Percentiles rank a stretch among this genome's conserved stretches.
These are phyloP conservation scores for Fusarium globosum DNA, from an alignment of 2,329 filamentous ascomycete genomes.

Conservation along the genomic window DNA sequence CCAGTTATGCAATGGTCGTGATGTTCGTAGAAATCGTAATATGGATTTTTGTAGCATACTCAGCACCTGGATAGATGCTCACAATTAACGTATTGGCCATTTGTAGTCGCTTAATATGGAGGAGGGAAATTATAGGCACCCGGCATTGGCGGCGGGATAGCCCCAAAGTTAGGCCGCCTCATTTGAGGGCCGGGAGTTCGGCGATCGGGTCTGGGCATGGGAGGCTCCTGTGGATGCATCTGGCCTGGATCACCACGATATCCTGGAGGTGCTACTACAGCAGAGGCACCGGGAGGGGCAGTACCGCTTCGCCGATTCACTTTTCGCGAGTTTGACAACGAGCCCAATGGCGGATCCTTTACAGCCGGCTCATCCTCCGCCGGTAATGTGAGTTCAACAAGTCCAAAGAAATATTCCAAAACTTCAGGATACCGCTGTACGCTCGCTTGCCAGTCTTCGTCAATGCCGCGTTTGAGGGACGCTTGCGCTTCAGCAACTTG, in stretches of 20 bases:
- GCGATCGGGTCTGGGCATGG: conserved; percentile 40
- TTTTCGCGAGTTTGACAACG: conserved; percentile 62
- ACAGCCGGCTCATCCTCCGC: conserved; percentile 69
- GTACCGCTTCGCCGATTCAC: conserved; percentile 54
- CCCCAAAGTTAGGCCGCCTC: conserved; percentile 37
- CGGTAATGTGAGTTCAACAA: conserved; percentile 75
- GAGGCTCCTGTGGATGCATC: conserved; percentile 41
- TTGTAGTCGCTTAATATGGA: conserved; percentile 24
- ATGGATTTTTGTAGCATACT: conserved; percentile 27
- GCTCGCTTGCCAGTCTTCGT: conserved; percentile 81
- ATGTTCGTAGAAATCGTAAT: conserved; percentile 46
- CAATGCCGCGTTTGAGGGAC: conserved; percentile 77
- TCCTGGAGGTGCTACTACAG: conserved; percentile 40
- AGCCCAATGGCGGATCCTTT: conserved; percentile 69
- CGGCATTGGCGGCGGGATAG: conserved; percentile 37
- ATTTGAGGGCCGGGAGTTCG: conserved; percentile 46
- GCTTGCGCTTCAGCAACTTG: conserved; percentile 74
- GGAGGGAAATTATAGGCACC: conserved; percentile 37
- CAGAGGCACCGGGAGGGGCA: conserved; percentile 46
- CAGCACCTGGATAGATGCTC: conserved; percentile 22
- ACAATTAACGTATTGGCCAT: conserved; percentile 15
- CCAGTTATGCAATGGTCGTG: conserved; percentile 45
- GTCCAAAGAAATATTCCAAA: conserved; percentile 81
- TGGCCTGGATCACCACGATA: conserved; percentile 43
- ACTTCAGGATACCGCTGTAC: conserved; percentile 83